Percentiles rank a stretch among this genome's conserved stretches.
Conservation (phyloP, 2,329 filamentous ascomycete species). For the Calycina marina region DNA sequence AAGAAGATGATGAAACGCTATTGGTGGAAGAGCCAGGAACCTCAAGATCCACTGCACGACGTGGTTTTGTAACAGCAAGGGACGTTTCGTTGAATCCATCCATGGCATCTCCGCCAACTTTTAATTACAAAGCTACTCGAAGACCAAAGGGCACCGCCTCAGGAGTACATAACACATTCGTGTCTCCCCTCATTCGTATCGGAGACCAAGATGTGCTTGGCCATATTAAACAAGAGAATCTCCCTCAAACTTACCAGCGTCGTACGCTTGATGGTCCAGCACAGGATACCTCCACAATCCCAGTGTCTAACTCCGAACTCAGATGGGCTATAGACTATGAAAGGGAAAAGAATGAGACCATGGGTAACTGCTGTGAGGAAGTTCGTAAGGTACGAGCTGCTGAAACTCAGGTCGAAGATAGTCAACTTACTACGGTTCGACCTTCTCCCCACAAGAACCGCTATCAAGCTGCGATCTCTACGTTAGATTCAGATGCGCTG, state of each 20-base stretch:
- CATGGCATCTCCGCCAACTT: slow-evolving; percentile 9
- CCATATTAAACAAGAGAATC: slow-evolving; percentile 10
- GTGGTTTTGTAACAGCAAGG: slow-evolving; percentile 17
- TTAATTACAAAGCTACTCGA: not conserved
- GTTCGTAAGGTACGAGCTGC: slow-evolving; percentile 8
- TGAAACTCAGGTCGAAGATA: not conserved
- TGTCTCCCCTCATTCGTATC: slow-evolving; percentile 8
- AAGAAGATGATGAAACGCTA: not conserved
- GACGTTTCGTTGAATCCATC: slow-evolving; percentile 6
- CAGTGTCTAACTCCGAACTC: slow-evolving; percentile 10
- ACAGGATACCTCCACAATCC: not conserved
- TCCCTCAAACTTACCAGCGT: slow-evolving; percentile 1
- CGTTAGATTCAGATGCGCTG: slow-evolving; percentile 6
- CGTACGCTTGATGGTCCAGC: not conserved
- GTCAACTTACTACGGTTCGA: not conserved
- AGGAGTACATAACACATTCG: slow-evolving; percentile 15
- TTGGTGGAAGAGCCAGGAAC: slow-evolving; percentile 4
- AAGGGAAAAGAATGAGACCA: slow-evolving; percentile 19
- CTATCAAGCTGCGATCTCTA: slow-evolving; percentile 17
- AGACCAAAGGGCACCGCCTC: slow-evolving; percentile 1
- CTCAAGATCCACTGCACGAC: slow-evolving; percentile 3
- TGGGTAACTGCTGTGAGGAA: slow-evolving; percentile 17
- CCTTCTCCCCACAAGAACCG: slow-evolving; percentile 20
- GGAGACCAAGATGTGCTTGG: slow-evolving; percentile 2
- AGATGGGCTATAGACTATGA: slow-evolving; percentile 23